These are phyloP conservation scores for Phytophthora pluvialis DNA, from an alignment of 352 stramenopile species.

Conservation along the genomic window DNA sequence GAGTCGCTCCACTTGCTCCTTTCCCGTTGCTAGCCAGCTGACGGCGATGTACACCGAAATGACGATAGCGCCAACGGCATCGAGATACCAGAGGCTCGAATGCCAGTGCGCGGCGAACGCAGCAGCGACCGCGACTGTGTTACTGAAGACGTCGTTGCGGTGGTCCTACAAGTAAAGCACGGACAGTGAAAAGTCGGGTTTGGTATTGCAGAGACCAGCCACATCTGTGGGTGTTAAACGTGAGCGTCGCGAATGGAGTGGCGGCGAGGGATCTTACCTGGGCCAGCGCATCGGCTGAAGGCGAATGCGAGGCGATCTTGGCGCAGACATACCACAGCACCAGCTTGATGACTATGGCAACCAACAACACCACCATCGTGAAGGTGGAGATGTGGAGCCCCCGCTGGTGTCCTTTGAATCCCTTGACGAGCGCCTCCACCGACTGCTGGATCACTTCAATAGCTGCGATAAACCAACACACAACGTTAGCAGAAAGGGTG, in stretches of 20 bases:
- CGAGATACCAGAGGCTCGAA: constrained; percentile 92
- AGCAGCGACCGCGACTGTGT: constrained; percentile 91
- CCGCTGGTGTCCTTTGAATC: constrained; percentile 63
- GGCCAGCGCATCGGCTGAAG: constrained; percentile 74
- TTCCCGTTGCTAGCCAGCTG: constrained; percentile 95
- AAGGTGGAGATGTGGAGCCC: constrained; percentile 73
- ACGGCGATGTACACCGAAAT: constrained; percentile 97
- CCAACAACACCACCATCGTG: constrained; percentile 70
- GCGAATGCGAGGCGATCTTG: constrained; percentile 68
- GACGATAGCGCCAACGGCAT: constrained; percentile 94
- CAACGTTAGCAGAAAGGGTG: constrained; percentile 6
- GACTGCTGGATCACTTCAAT: constrained; percentile 96
- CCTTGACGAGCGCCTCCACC: constrained; percentile 80
- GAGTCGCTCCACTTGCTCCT: constrained; percentile 94
- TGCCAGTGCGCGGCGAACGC: constrained; percentile 69
- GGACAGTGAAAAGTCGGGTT: background rate
- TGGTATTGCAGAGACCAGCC: constrained; percentile 4
- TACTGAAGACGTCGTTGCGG: constrained; percentile 97
- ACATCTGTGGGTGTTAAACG: constrained; percentile 14
- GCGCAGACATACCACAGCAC: constrained; percentile 81
- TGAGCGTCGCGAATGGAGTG: background rate
- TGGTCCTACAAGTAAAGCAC: constrained; percentile 85
- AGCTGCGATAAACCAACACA: constrained; percentile 35
- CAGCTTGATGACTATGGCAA: constrained; percentile 86
- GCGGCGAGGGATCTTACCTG: constrained; percentile 44